Base-by-base conservation (phyloP, 2,329 filamentous ascomycete genomes). In the Penicillium verrucosum region DNA sequence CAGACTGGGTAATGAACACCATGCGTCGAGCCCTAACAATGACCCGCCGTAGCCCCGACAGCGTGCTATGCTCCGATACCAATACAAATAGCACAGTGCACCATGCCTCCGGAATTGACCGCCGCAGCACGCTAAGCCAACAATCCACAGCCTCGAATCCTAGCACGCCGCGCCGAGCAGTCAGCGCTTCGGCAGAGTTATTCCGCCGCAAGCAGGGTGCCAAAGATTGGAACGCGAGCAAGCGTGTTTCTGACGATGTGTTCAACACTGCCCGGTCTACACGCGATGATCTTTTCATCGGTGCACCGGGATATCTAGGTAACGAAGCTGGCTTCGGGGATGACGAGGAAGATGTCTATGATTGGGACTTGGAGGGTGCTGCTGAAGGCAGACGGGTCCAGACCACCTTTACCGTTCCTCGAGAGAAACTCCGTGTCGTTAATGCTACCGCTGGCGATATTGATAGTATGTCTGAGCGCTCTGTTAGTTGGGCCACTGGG, bases 401-500 rank as follows among this genome's bases (percentile, higher is more conserved):
- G 73, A 84, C 91, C 68, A 94, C 96, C 84, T 97, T 96, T 73
- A 97, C 93, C 0, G 91, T 97, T 58, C 93, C 94, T 2, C 91
- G 88, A 72, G 89, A 93, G 73, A 85, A 86, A 65, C 75, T 97
- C 60, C 80, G 93, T 27, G 92, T 97, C n/a, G 93, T 97, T 21
- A 97, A 97, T 71, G 87, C 84, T 49, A 88, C 71, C 4, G 69
- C 66, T n/a, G 61, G 68, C 4, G 73, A 75, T 57, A 58, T 68
- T 53, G 71, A 73, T 45, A 66, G 68, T 48, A 25, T 66, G 37
- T 73, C 70, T 9, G 67, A 69, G 58, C 60, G 57, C 3, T 70
- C 70, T 16, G 45, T 63, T 44, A 71, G 65, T 56, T 62, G 65
- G 29, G 18, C 18, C 4, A 44, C 48, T 41, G 48, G 41, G 8